These are phyloP conservation scores for Zoysia japonica DNA, from an alignment of 176 grass and related monocot genomes.

Conservation along the genomic window DNA sequence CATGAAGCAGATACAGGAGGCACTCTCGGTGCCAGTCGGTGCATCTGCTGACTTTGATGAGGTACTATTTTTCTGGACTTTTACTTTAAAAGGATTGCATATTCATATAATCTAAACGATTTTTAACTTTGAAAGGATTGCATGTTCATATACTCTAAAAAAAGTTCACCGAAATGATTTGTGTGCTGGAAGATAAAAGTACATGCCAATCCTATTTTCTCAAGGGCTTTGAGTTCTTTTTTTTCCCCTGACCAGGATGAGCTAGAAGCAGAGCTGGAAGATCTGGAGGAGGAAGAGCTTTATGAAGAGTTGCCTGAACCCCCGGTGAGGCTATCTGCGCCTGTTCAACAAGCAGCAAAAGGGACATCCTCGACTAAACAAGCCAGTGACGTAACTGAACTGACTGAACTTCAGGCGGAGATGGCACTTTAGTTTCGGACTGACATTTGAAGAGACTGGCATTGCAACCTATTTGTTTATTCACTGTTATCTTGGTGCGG, in stretches of 20 bases:
- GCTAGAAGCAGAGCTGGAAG: slow-evolving; percentile 66
- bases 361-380: slow-evolving; percentile 14
- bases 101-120: background rate
- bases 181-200: background rate
- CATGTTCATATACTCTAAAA: background rate
- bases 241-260: slow-evolving; percentile 43
- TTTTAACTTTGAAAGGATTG: background rate
- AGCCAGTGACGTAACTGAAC: slow-evolving; percentile 40
- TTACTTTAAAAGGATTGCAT: background rate
- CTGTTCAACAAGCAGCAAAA: background rate
- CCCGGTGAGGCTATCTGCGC: background rate
- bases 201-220: background rate
- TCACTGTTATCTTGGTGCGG: background rate
- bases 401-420: slow-evolving; percentile 55
- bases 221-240: background rate
- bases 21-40: slow-evolving; percentile 47
- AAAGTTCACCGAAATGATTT: background rate
- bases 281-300: slow-evolving; percentile 55
- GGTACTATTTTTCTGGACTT: slow-evolving; percentile 28
- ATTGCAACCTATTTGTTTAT: background rate
- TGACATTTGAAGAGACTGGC: background rate
- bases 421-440: slow-evolving; percentile 47
- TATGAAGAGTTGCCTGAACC: slow-evolving; percentile 48
- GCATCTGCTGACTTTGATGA: slow-evolving; percentile 65
- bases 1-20: slow-evolving; percentile 70